Percentiles rank a stretch among this genome's conserved stretches.
Evolutionary conservation across 2,329 filamentous ascomycete genomes (phyloP).

Genomic region (Ophiostoma novo-ulmi): DNA sequence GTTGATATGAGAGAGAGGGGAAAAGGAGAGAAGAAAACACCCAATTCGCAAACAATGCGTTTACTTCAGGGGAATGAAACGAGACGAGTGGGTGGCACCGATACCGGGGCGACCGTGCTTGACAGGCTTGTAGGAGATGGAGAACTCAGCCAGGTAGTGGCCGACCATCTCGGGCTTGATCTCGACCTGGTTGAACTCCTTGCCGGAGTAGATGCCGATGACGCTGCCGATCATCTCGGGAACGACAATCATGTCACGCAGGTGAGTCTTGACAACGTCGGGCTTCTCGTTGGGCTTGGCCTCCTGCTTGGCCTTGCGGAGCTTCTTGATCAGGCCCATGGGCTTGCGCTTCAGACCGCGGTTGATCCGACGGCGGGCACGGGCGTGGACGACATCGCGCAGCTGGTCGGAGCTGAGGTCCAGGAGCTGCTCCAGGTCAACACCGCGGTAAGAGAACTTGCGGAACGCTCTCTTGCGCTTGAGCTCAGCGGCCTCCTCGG

Average conservation of each 20-base stretch:
- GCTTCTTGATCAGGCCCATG: slow-evolving; percentile 99
- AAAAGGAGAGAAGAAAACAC: not conserved
- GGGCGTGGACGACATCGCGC: slow-evolving; percentile 98
- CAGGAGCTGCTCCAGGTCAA: slow-evolving; percentile 99
- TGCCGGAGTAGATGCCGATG: slow-evolving; percentile 98
- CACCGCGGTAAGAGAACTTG: slow-evolving; percentile 99
- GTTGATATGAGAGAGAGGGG: not conserved
- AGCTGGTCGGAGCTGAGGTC: slow-evolving; percentile 98
- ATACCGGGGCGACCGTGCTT: slow-evolving; percentile 99
- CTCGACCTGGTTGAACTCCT: slow-evolving; percentile 99
- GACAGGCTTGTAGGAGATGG: slow-evolving; percentile 99
- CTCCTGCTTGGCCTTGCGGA: slow-evolving; percentile 98
- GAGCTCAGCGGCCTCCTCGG: slow-evolving; percentile 83
- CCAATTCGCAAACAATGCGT: slow-evolving; percentile 31
- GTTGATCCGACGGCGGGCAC: slow-evolving; percentile 98
- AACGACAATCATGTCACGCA: slow-evolving; percentile 99
- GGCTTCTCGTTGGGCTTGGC: slow-evolving; percentile 99
- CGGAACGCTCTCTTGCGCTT: slow-evolving; percentile 99
- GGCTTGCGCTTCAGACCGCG: slow-evolving; percentile 99
- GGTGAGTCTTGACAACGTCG: slow-evolving; percentile 97
- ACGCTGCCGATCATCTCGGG: slow-evolving; percentile 99
- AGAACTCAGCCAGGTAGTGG: slow-evolving; percentile 99
- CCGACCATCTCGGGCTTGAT: slow-evolving; percentile 99
- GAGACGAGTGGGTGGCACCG: slow-evolving; percentile 99
- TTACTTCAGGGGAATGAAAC: slow-evolving; percentile 99